Conservation (phyloP, 441 rosid genomes). For the Jatropha podagrica region DNA sequence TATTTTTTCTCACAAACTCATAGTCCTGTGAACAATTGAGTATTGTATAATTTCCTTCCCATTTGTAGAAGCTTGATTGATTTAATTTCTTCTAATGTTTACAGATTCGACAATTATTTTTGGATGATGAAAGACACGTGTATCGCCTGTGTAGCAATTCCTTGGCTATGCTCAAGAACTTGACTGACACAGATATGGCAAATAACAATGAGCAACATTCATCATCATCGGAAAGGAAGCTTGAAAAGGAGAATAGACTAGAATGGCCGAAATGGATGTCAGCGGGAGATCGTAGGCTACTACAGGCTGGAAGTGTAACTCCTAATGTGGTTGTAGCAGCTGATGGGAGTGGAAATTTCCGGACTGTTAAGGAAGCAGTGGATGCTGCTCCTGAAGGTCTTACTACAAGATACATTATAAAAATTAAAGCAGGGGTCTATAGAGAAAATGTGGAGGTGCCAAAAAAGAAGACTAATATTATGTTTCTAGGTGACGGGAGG, state of each 20-base stretch:
- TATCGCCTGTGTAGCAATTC: constrained; percentile 46
- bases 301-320: constrained; percentile 39
- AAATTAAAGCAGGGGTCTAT: constrained; percentile 63
- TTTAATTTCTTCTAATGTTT: neutral
- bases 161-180: constrained; percentile 51
- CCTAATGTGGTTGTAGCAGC: constrained; percentile 66
- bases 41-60: neutral
- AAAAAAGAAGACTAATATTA: constrained; percentile 72
- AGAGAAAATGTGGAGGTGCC: constrained; percentile 69
- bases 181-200: constrained; percentile 42
- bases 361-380: constrained; percentile 57
- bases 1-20: no score
- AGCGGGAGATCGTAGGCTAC: constrained; percentile 46
- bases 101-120: constrained; percentile 2
- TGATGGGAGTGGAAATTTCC: constrained; percentile 67
- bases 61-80: neutral
- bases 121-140: constrained; percentile 22
- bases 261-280: constrained; percentile 49
- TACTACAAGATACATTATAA: constrained; percentile 45
- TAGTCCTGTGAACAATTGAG: no score
- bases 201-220: constrained; percentile 11
- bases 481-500: constrained; percentile 78
- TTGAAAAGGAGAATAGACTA: constrained; percentile 24
- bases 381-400: constrained; percentile 55
- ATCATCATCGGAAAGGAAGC: constrained; percentile 27